Evolutionary conservation across 2,329 filamentous ascomycete species (phyloP), one percentile per base, ranked within the genome.

Genomic region (Coniochaeta prunicola): DNA sequence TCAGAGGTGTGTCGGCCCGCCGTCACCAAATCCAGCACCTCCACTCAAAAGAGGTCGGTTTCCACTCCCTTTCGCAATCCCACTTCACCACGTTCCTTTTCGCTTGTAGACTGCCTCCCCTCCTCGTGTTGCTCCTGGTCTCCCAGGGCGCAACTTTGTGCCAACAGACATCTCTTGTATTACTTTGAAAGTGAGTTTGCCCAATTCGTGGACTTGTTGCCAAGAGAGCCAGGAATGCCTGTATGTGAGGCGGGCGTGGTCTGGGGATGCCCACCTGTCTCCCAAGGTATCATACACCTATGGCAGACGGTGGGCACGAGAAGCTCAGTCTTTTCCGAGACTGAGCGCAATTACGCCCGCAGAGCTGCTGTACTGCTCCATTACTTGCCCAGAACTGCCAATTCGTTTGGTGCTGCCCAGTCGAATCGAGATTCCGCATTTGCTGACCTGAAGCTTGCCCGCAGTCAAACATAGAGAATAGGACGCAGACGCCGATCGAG

Each of bases 41-140:
- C 53, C 53, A 55, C 53, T 36, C 53, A 36, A 36, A 55, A 55
- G 53, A 55, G 30, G 53, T 55, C 53, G 33, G 53, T 55, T 55
- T 55, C 53, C 53, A 55, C 28, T 36, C 53, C 53, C 53, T 55
- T 55, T 34, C 53, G 53, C 53, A 33, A 55, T 55, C 30, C 53
- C 53, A 55, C 53, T 33, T 36, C 45, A n/a, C n/a, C n/a, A 55
- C 53, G 53, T 55, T 55, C 33, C 50, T 55, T 55, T 55, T 55
- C 26, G 28, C 33, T 36, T 55, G 53, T 34, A 55, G 30, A 34
- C 19, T 55, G 53, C 28, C 36, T 55, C 53, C 24, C 53, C 53
- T 55, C 53, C 53, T 55, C 17, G n/a, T 33, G 53, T 55, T 55
- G 53, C 53, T 55, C 53, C 53, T 55, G 53, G 53, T 55, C n/a